Evolutionary conservation across 2,329 filamentous ascomycete genomes (phyloP).

Genomic region (Scorias spongiosa): DNA sequence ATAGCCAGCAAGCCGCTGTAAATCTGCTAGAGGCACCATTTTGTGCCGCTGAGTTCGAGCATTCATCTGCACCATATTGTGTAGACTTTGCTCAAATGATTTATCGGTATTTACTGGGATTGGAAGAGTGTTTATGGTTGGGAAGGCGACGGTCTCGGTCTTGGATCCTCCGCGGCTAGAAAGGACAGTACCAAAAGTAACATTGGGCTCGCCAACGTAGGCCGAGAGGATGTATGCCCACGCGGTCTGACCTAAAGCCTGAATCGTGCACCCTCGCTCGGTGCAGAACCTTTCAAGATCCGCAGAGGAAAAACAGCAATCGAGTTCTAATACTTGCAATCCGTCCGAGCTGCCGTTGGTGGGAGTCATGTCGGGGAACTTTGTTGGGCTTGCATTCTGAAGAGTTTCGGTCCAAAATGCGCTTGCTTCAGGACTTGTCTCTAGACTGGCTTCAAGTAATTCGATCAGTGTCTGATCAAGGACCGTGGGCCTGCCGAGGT

Average conservation of each 20-base stretch:
- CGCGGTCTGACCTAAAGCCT: slow-evolving; percentile 59
- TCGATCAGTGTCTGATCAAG: slow-evolving; percentile 24
- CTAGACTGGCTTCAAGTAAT: slow-evolving; percentile 1
- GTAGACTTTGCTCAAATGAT: slow-evolving; percentile 43
- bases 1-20: slow-evolving; percentile 57
- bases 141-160: slow-evolving; percentile 50
- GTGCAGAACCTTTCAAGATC: slow-evolving; percentile 43
- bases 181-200: slow-evolving; percentile 68
- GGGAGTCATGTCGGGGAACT: slow-evolving; percentile 65
- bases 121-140: slow-evolving; percentile 70
- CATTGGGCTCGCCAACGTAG: slow-evolving; percentile 58
- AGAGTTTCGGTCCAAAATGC: slow-evolving; percentile 45
- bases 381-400: slow-evolving; percentile 32
- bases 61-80: slow-evolving; percentile 51
- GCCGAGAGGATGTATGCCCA: slow-evolving; percentile 63
- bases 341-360: slow-evolving; percentile 26
- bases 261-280: slow-evolving; percentile 50
- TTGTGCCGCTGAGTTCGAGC: slow-evolving; percentile 52
- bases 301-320: slow-evolving; percentile 26
- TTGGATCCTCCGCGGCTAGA: slow-evolving; percentile 53
- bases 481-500: slow-evolving; percentile 12
- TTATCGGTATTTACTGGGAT: slow-evolving; percentile 43
- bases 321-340: slow-evolving; percentile 22
- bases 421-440: slow-evolving; percentile 1
- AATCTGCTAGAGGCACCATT: slow-evolving; percentile 51